These are phyloP conservation scores for Chlamydomonas sp. DNA, from an alignment of 139 green algal genomes.

Conservation along the genomic window DNA sequence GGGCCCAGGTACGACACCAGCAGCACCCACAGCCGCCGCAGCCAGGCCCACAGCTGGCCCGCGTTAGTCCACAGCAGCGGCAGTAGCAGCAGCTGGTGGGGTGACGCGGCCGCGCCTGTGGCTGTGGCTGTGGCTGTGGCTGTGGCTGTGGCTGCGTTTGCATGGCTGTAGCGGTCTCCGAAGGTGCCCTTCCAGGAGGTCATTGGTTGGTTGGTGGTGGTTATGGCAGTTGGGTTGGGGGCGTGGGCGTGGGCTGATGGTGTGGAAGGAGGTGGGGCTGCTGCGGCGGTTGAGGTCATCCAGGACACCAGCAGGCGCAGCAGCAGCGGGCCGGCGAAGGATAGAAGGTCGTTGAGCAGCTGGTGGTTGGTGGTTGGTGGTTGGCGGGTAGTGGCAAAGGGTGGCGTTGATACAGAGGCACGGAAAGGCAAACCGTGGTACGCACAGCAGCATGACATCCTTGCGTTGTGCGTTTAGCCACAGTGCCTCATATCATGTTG, in stretches of 20 bases:
- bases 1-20: neutral
- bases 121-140: neutral
- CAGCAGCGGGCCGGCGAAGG: slow-evolving; percentile 78
- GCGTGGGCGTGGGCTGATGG: neutral
- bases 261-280: neutral
- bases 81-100: neutral
- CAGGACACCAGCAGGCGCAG: slow-evolving; percentile 80
- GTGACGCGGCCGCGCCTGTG: neutral
- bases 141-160: neutral
- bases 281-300: slow-evolving; percentile 30
- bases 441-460: neutral
- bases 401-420: neutral
- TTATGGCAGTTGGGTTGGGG: neutral
- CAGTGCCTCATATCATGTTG: neutral
- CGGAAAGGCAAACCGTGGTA: neutral
- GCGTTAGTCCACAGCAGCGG: neutral
- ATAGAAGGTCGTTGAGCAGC: slow-evolving; percentile 73
- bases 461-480: neutral
- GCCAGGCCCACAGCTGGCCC: neutral
- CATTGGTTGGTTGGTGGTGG: neutral
- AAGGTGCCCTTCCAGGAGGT: neutral
- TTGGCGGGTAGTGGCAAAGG: neutral
- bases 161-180: neutral
- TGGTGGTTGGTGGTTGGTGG: slow-evolving; percentile 9
- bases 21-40: neutral